phyloP scores from a whole-genome alignment of 306 rosid genomes.

The Quercus berberidifolia region DNA sequence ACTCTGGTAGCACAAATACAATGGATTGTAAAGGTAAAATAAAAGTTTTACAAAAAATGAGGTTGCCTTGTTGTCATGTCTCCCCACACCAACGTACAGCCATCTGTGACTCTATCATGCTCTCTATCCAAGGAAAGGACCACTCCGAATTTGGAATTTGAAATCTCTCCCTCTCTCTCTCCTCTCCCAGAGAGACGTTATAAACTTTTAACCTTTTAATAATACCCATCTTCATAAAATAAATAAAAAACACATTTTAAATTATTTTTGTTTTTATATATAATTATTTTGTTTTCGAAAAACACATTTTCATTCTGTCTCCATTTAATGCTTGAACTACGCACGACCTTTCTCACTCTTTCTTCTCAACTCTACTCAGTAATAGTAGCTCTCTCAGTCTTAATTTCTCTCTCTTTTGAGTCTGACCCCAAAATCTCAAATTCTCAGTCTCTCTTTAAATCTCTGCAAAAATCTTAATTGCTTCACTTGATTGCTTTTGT shows the following conservation, averaged over 20 bases:
- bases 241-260: neutral
- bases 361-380: neutral
- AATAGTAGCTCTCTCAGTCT: neutral
- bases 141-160: slow-evolving; percentile 65
- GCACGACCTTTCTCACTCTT: neutral
- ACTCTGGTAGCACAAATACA: neutral
- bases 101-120: slow-evolving; percentile 23
- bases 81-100: neutral
- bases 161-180: slow-evolving; percentile 39
- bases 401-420: neutral
- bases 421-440: neutral
- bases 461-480: neutral
- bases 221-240: neutral
- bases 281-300: neutral
- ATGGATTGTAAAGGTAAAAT: neutral
- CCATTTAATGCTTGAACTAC: slow-evolving; percentile 31
- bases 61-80: neutral
- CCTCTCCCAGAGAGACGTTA: slow-evolving; percentile 68
- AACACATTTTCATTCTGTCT: slow-evolving; percentile 11
- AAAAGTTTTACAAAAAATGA: neutral
- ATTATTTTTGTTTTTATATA: neutral
- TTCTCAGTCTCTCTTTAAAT: neutral
- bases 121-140: slow-evolving; percentile 26
- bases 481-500: neutral
- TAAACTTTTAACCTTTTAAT: slow-evolving; percentile 31